Evolutionary conservation across 2,329 filamentous ascomycete species (phyloP), one percentile per base, ranked within the genome.

Genomic region (Trichoderma breve): DNA sequence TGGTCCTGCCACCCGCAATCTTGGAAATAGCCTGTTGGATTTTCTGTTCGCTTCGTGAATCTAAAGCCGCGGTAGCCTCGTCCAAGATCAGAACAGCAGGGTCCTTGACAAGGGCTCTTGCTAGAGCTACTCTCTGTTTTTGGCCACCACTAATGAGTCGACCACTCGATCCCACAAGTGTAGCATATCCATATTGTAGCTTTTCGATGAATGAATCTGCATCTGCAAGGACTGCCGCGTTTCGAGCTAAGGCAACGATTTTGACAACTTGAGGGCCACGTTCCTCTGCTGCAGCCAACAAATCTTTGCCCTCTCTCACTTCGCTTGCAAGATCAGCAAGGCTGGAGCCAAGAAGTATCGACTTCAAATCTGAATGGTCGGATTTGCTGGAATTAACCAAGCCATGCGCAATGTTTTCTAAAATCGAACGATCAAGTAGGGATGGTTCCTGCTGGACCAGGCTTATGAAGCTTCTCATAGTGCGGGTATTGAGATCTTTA

Each of bases 71-170:
- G 0, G 90, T 92, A 0, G 90, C 90, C 79, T 92, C 90, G 74
- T 92, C 91, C 2, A 90, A 82, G 8, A 93, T 87, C 2, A 93
- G 81, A 58, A 92, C 89, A 4, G 84, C 83, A 2, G 90, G 88
- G 73, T 88, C 81, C 62, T 86, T 86, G 57, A 91, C 81, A 67
- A 91, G 89, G 53, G 86, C 87, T 24, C 89, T 84, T 0, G 89
- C 89, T 71, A 91, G 90, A 1, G 88, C 87, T 11, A 91, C 82
- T 4, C 89, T 84, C 76, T 91, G 90, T 28, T 88, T 83, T 76
- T 91, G 89, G 3, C 87, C 87, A 58, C 87, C 86, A 65, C 84
- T 86, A 39, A 88, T 78, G 8, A 86, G 80, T 18, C 81, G 82
- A 12, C 86, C 86, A 47, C 81, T 82, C 2, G 64, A 39, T 51